These are phyloP conservation scores for Cardiospermum halicacabum DNA, from an alignment of 345 rosid species.

Conservation along the genomic window DNA sequence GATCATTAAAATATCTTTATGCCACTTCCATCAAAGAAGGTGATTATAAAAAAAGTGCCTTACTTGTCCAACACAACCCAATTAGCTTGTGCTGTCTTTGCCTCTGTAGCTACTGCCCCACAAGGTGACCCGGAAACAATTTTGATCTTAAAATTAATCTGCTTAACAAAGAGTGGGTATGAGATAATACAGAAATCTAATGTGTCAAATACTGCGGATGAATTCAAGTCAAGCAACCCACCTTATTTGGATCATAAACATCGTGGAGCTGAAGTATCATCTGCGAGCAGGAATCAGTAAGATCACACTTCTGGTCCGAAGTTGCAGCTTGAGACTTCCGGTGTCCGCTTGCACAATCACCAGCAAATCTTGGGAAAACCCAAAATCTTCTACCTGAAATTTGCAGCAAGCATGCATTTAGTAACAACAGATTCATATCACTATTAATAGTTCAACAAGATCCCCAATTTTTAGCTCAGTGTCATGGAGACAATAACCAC, in stretches of 20 bases:
- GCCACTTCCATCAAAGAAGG: neutral
- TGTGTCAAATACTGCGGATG: conserved; percentile 8
- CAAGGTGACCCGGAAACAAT: conserved; percentile 85
- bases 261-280: conserved; percentile 98
- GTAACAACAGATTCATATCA: conserved; percentile 1
- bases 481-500: neutral
- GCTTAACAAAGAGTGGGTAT: conserved; percentile 7
- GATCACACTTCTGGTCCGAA: conserved; percentile 68
- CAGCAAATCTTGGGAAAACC: conserved; percentile 87
- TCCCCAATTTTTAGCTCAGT: neutral
- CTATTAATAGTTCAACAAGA: neutral
- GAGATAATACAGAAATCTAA: conserved; percentile 10
- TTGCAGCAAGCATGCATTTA: conserved; percentile 3
- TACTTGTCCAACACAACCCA: conserved; percentile 99
- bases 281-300: conserved; percentile 90
- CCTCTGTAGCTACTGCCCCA: conserved; percentile 86
- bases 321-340: conserved; percentile 60
- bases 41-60: conserved; percentile 9
- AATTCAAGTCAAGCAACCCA: conserved; percentile 7
- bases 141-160: conserved; percentile 91
- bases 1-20: neutral
- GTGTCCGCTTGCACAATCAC: conserved; percentile 88
- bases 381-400: conserved; percentile 73
- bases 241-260: conserved; percentile 97
- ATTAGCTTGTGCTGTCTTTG: conserved; percentile 64